phyloP scores from a whole-genome alignment of 2,329 filamentous ascomycete genomes.

The Ascochyta rabiei region DNA sequence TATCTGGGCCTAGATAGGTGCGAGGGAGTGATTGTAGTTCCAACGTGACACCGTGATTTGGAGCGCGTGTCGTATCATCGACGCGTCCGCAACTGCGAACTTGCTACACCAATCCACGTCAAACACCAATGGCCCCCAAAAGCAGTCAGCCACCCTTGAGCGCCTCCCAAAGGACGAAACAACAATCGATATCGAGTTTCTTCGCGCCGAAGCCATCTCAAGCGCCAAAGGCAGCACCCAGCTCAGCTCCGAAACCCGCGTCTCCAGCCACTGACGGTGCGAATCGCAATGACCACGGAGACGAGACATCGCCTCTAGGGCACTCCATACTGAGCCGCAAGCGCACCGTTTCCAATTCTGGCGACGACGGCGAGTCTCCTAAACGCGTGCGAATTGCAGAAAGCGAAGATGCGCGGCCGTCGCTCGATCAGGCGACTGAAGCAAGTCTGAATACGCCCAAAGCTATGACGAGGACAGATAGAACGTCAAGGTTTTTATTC shows the following conservation, averaged over 20 bases:
- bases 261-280: conserved; percentile 26
- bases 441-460: conserved; percentile 35
- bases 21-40: background rate
- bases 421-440: conserved; percentile 31
- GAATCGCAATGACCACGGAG: conserved; percentile 22
- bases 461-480: conserved; percentile 49
- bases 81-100: conserved; percentile 8
- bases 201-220: conserved; percentile 62
- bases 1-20: background rate
- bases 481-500: conserved; percentile 66
- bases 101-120: background rate
- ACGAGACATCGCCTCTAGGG: background rate
- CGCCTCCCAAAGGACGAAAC: conserved; percentile 64
- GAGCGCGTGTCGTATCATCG: conserved; percentile 4
- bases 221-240: conserved; percentile 38
- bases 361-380: conserved; percentile 45
- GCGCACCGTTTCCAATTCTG: conserved; percentile 47
- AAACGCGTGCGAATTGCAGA: conserved; percentile 47
- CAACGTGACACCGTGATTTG: conserved; percentile 32
- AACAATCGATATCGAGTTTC: conserved; percentile 85
- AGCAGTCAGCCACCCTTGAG: conserved; percentile 37
- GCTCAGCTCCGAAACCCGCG: conserved; percentile 23
- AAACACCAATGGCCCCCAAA: conserved; percentile 46
- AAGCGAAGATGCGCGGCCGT: conserved; percentile 27
- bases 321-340: conserved; percentile 24